Base-by-base conservation (phyloP, 192 early-diverging fungal genomes). In the Rhizophagus clarus region DNA sequence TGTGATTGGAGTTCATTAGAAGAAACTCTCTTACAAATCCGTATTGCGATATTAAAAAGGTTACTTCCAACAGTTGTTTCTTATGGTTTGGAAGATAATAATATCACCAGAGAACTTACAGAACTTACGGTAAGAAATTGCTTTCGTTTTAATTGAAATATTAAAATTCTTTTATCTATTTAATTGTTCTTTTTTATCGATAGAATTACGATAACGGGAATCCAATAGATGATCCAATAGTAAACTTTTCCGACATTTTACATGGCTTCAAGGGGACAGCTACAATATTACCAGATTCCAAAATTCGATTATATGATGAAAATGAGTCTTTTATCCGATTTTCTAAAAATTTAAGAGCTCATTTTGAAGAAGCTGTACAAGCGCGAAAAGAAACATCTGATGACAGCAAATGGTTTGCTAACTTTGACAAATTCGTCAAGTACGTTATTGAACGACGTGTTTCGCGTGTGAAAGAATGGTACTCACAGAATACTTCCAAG, bases 391-490 rank as follows among this genome's bases (percentile, higher is more conserved):
- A 49, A 6, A 17, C 75, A 61, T 31, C 51, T 11, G 63, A 79
- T 26, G 80, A 81, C 56, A 26, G 20, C 34, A 17, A 77, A 56
- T 81, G 80, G 80, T 62, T 76, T 42, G 10, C 2, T 0, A n/a
- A 26, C 1, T 66, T 69, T 4, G 28, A 34, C 14, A 76, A 20
- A 66, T 81, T 81, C 49, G 8, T 66, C 22, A 66, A 81, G 47
- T 75, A 63, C 32, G 68, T 76, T 26, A 67, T 77, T 22, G 34
- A 76, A 4, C 32, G 80, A 12, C 61, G 80, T 31, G 12, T 75
- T 37, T 22, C 24, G 47, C 80, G 80, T 45, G 74, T 70, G 1
- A 17, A 66, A 67, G n/a, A 76, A 31, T 81, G 80, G 80, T 81
- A 77, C 37, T 10, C 22, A 28, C 40, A 29, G 42, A 81, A 81